Evolutionary conservation across 352 stramenopile species (phyloP).

Genomic region (Lagenidium giganteum): DNA sequence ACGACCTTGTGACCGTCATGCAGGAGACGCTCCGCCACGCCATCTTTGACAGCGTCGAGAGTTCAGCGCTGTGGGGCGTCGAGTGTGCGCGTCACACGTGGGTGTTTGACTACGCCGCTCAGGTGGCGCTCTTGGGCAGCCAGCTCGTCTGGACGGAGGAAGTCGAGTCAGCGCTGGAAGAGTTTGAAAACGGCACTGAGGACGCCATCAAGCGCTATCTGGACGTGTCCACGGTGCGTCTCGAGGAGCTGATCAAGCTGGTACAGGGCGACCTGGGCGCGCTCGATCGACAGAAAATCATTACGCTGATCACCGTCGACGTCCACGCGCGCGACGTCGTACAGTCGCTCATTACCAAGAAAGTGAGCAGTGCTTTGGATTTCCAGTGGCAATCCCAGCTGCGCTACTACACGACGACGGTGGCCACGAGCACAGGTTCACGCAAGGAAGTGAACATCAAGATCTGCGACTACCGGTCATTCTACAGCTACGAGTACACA

Average conservation of each 20-base stretch:
- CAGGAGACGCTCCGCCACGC: conserved; percentile 79
- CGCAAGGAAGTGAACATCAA: conserved; percentile 82
- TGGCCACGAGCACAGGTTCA: background rate
- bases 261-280: conserved; percentile 78
- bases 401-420: conserved; percentile 85
- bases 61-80: conserved; percentile 89
- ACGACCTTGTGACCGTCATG: conserved; percentile 93
- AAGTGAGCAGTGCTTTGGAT: conserved; percentile 86
- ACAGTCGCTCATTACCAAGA: conserved; percentile 89
- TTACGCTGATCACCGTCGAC: conserved; percentile 97
- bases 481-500: conserved; percentile 96
- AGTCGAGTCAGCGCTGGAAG: conserved; percentile 87
- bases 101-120: conserved; percentile 88
- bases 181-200: conserved; percentile 93
- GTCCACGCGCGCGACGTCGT: conserved; percentile 95
- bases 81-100: conserved; percentile 79
- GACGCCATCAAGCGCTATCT: conserved; percentile 94
- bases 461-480: conserved; percentile 88
- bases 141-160: conserved; percentile 95
- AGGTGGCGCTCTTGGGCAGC: conserved; percentile 81
- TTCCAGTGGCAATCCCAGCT: conserved; percentile 96
- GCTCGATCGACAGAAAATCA: conserved; percentile 90
- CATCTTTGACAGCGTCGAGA: conserved; percentile 90
- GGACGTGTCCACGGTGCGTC: conserved; percentile 84
- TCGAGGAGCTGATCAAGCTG: conserved; percentile 92